Conservation (phyloP, 345 rosid species). For the Angophora floribunda region DNA sequence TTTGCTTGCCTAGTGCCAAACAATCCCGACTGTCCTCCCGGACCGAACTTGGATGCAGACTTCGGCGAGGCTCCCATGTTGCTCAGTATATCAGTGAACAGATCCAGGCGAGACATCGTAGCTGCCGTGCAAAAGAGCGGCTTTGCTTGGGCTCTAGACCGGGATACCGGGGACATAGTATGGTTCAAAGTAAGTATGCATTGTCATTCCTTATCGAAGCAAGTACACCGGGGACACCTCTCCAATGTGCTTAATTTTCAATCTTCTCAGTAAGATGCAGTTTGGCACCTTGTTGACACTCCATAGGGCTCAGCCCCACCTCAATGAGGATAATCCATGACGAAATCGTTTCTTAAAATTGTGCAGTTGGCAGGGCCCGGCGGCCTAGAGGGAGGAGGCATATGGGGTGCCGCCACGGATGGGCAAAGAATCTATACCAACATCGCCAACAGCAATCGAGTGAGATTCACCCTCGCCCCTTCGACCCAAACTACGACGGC, state of each 20-base stretch:
- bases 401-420: slow-evolving; percentile 33
- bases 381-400: slow-evolving; percentile 19
- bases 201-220: not conserved
- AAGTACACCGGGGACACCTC: too few relatives aligned
- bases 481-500: slow-evolving; percentile 24
- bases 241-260: not conserved
- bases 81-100: slow-evolving; percentile 5
- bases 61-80: slow-evolving; percentile 20
- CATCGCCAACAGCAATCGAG: slow-evolving; percentile 21
- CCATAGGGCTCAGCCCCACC: not conserved
- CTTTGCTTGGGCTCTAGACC: slow-evolving; percentile 36
- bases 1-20: slow-evolving; percentile 28
- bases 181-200: slow-evolving; percentile 26
- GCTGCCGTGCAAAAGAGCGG: slow-evolving; percentile 41
- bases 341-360: not conserved
- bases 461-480: slow-evolving; percentile 23
- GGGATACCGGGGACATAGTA: slow-evolving; percentile 19
- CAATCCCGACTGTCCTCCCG: slow-evolving; percentile 41
- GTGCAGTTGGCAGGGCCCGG: slow-evolving; percentile 32
- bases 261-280: not conserved
- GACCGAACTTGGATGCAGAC: slow-evolving; percentile 45
- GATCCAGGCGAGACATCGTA: slow-evolving; percentile 1
- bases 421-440: slow-evolving; percentile 20
- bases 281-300: not conserved
- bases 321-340: not conserved